phyloP scores from a whole-genome alignment of 495 filamentous ascomycete species.

The Daldinia concentrica region DNA sequence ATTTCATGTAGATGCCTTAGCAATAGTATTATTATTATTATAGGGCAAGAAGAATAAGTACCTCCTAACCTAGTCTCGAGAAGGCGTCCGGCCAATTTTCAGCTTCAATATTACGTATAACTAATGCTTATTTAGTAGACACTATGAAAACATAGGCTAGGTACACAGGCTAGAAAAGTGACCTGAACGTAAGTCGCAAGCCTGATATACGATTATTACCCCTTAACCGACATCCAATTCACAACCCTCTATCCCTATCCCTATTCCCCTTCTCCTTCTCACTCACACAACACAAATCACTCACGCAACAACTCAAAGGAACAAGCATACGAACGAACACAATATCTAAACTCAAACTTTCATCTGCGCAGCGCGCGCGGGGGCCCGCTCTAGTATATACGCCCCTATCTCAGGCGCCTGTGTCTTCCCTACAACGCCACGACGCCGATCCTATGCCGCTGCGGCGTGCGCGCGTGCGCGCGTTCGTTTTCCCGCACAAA shows the following conservation, averaged over 20 bases:
- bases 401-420: slow-evolving; percentile 10
- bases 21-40: neutral
- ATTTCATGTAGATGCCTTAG: too few species aligned
- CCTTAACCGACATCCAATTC: too few species aligned
- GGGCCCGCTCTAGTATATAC: slow-evolving; percentile 21
- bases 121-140: too few species aligned
- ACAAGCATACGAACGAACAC: slow-evolving; percentile 15
- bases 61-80: too few species aligned
- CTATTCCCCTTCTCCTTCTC: neutral
- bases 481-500: slow-evolving; percentile 10
- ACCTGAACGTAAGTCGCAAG: too few species aligned
- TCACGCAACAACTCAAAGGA: neutral
- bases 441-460: slow-evolving; percentile 33
- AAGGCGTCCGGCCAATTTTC: too few species aligned
- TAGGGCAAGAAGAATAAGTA: too few species aligned
- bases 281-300: neutral
- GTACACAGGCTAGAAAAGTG: too few species aligned
- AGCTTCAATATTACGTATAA: too few species aligned
- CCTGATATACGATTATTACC: too few species aligned
- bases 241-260: too few species aligned
- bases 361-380: slow-evolving; percentile 16
- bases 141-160: too few species aligned
- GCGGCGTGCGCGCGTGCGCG: slow-evolving; percentile 8
- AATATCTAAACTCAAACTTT: slow-evolving; percentile 9
- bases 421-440: slow-evolving; percentile 29